Evolutionary conservation across 768 basidiomycete genomes (phyloP).

Genomic region (Butyriboletus loyo): DNA sequence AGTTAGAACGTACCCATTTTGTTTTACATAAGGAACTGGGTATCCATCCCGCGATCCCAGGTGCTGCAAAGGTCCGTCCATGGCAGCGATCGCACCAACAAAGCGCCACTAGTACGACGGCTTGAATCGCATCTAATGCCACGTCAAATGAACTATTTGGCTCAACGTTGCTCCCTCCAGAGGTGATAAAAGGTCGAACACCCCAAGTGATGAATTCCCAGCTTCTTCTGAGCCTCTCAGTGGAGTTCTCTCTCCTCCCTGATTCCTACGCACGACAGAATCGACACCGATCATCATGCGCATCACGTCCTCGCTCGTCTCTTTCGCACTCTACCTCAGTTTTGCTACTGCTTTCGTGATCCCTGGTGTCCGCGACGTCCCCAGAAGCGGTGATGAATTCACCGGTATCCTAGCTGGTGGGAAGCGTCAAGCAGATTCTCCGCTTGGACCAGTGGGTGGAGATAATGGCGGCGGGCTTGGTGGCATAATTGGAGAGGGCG

Average conservation of each 20-base stretch:
- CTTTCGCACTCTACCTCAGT: background rate
- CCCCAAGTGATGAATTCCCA: background rate
- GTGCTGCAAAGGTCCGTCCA: background rate
- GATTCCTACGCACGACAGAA: background rate
- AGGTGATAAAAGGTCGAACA: background rate
- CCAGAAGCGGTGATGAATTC: background rate
- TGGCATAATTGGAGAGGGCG: background rate
- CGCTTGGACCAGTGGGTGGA: background rate
- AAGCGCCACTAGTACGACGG: background rate
- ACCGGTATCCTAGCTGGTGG: background rate
- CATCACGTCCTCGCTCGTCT: background rate
- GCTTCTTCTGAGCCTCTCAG: background rate
- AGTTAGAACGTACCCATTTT: background rate
- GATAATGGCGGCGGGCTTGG: too few species aligned
- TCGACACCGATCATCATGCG: background rate
- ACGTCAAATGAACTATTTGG: background rate
- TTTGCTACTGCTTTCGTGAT: background rate
- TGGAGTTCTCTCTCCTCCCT: background rate
- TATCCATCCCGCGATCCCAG: background rate
- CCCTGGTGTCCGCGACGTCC: background rate
- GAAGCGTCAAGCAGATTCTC: background rate
- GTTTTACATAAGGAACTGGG: background rate
- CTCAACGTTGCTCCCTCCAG: background rate
- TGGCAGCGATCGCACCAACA: background rate
- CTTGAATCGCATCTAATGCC: background rate